These are phyloP conservation scores for Fusarium agapanthi DNA, from an alignment of 2,329 filamentous ascomycete genomes.

Conservation along the genomic window DNA sequence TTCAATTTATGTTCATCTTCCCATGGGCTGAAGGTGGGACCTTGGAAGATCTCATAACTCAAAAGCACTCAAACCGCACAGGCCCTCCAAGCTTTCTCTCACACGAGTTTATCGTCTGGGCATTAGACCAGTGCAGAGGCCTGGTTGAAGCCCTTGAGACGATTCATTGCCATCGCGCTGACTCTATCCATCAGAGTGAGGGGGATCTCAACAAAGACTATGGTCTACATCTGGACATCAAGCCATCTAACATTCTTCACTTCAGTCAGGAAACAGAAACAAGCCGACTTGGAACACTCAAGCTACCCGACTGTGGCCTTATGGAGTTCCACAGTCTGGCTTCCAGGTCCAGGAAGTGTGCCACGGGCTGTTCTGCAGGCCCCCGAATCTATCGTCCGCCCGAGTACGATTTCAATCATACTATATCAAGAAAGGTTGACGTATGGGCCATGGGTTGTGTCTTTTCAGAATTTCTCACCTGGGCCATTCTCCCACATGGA, in stretches of 20 bases:
- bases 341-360: background rate
- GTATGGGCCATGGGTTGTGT: background rate
- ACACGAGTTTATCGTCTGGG: background rate
- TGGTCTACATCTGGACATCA: background rate
- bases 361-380: background rate
- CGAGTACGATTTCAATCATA: background rate
- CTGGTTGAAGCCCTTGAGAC: background rate
- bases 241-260: background rate
- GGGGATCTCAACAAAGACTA: background rate
- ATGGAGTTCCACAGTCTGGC: background rate
- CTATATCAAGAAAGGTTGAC: background rate
- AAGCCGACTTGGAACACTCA: background rate
- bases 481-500: background rate
- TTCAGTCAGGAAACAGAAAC: background rate
- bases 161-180: background rate
- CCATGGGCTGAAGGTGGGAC: background rate
- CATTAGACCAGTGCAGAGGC: background rate
- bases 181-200: background rate
- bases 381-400: fast-evolving
- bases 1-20: background rate
- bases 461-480: background rate
- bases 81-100: background rate
- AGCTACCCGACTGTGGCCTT: background rate
- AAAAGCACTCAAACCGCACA: background rate
- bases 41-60: background rate